Evolutionary conservation across 345 rosid genomes (phyloP), one percentile per base, ranked within the genome.

Genomic region (Chamaenerion angustifolium): DNA sequence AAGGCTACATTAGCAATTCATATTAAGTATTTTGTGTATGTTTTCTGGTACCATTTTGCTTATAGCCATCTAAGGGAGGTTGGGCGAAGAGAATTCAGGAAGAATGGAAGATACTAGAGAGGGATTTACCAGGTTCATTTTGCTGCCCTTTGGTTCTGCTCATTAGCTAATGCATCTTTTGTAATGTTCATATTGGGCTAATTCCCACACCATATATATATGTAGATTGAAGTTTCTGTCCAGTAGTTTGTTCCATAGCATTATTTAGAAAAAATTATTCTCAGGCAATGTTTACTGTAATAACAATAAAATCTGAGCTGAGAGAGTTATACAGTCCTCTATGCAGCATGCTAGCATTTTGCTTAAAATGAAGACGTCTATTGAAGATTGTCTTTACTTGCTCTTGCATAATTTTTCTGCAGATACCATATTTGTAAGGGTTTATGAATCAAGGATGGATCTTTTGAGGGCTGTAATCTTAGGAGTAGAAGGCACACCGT

Each of bases 401-500:
- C 43, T 40, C 6, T 14, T 45, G 15, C 55, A 53, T 40, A 61
- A 35, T 10, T 57, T 55, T 65, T 4, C 48, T 47, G 60, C 75
- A 90, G 95, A 86, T 65, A 69, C 76, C 56, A 90, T 86, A 52
- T 80, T 77, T 71, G 95, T 81, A 42, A 86, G 98, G 69, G 94
- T 68, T 48, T 90, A 75, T 66, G 95, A 90, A 65, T 64, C 92
- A 61, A 76, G 98, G 67, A 83, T 90, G 95, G 98, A 90, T 68
- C 78, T 86, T 52, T 61, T 86, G 74, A 80, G 95, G 68, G 95
- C 95, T 67, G 94, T 81, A 46, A 86, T 90, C 51, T 60, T 83
- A 14, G 98, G 98, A 70, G 92, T 94, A 11, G 87, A 81, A 53
- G 94, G 87, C 52, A 90, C 98, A 60, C 98, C 98, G 18, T 90